phyloP scores from a whole-genome alignment of 192 early-diverging fungal species.

The Umbelopsis vinacea region DNA sequence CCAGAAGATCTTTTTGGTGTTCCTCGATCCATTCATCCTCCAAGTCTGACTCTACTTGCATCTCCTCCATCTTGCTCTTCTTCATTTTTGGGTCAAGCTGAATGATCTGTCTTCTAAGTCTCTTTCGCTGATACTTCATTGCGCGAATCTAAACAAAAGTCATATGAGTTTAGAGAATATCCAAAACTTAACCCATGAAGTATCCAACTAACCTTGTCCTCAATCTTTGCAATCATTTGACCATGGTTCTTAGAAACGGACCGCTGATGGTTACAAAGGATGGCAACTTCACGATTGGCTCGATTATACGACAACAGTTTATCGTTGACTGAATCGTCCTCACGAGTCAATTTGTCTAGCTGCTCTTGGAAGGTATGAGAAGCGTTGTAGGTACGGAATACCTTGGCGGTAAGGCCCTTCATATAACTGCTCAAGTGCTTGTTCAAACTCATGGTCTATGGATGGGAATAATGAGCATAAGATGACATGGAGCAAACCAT shows the following conservation, averaged over 20 bases:
- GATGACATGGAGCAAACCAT: too few species aligned
- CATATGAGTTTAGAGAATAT: neutral
- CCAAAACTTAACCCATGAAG: too few species aligned
- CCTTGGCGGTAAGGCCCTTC: slow-evolving; percentile 94
- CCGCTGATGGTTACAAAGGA: slow-evolving; percentile 98
- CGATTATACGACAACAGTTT: slow-evolving; percentile 93
- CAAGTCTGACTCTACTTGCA: slow-evolving; percentile 73
- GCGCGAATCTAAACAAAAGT: slow-evolving; percentile 63
- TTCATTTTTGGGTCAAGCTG: slow-evolving; percentile 76
- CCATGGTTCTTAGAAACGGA: slow-evolving; percentile 81
- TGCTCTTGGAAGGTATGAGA: slow-evolving; percentile 92
- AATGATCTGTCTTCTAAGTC: slow-evolving; percentile 70
- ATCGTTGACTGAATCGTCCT: slow-evolving; percentile 72
- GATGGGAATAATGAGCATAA: neutral
- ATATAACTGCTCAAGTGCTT: slow-evolving; percentile 88
- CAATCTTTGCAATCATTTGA: slow-evolving; percentile 76
- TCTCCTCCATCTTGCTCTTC: slow-evolving; percentile 73
- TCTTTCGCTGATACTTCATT: slow-evolving; percentile 85
- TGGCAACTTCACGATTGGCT: slow-evolving; percentile 94
- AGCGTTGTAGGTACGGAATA: slow-evolving; percentile 99
- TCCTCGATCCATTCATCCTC: slow-evolving; percentile 78
- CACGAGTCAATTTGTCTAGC: slow-evolving; percentile 69
- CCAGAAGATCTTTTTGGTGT: slow-evolving; percentile 60
- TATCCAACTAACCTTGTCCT: slow-evolving; percentile 67
- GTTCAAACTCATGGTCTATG: slow-evolving; percentile 79